Evolutionary conservation across 768 basidiomycete species (phyloP).

Genomic region (Termitomyces sp.): DNA sequence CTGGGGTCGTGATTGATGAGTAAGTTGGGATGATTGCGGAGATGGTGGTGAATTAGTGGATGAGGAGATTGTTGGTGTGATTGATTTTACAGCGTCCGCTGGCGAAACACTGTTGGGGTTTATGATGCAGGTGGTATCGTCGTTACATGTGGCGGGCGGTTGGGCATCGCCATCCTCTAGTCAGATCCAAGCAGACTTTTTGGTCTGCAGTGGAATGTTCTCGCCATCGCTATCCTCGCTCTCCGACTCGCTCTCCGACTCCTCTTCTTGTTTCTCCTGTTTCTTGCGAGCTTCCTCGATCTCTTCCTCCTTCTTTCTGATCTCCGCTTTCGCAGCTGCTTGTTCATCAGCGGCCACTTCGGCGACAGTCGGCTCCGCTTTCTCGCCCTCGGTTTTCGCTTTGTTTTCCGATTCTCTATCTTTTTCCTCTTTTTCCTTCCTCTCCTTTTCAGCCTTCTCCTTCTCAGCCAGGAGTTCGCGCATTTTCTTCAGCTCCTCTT

Average conservation of each 20-base stretch:
- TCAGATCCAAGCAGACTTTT: conserved; percentile 18
- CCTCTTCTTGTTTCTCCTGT: conserved; percentile 21
- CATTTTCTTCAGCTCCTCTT: conserved; percentile 52
- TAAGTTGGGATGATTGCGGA: neutral
- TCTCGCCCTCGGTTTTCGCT: conserved; percentile 20
- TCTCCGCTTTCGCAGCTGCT: conserved; percentile 20
- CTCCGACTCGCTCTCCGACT: conserved; percentile 23
- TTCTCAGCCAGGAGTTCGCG: conserved; percentile 49
- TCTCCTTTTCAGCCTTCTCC: conserved; percentile 43
- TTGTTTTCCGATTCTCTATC: conserved; percentile 23
- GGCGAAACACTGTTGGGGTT: conserved; percentile 5
- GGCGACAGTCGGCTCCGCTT: conserved; percentile 19
- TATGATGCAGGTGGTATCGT: conserved; percentile 15
- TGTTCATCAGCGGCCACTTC: conserved; percentile 28
- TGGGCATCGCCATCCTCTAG: conserved; percentile 14
- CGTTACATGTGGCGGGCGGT: conserved; percentile 1
- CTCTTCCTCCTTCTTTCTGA: conserved; percentile 20
- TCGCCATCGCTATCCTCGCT: conserved; percentile 40
- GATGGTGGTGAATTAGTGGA: conserved; percentile 1
- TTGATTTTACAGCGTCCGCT: conserved; percentile 7
- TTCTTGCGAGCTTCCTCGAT: conserved; percentile 21
- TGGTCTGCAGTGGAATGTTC: conserved; percentile 28
- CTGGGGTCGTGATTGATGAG: conserved; percentile 7
- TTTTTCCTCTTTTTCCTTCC: conserved; percentile 42
- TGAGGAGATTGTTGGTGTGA: conserved; percentile 2